These are phyloP conservation scores for Scheffersomyces lignicola DNA, from an alignment of 1,139 yeast genomes.

Conservation along the genomic window DNA sequence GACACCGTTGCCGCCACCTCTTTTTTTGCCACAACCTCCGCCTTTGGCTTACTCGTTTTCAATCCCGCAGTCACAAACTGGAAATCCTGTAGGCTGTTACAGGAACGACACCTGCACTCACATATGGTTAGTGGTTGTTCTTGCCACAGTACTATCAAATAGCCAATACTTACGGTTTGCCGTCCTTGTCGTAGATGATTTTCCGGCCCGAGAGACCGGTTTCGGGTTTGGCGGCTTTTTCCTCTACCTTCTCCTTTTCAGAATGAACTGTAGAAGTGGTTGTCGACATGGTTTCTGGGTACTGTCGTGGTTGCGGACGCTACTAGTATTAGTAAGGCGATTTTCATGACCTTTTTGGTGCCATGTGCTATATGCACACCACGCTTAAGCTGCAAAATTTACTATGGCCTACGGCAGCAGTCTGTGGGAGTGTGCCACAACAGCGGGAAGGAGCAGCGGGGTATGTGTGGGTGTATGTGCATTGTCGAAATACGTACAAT, in stretches of 20 bases:
- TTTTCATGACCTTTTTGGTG: not conserved
- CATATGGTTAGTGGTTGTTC: constrained; percentile 4
- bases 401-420: too few species aligned
- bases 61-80: constrained; percentile 52
- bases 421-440: too few species aligned
- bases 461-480: too few species aligned
- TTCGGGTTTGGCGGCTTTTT: constrained; percentile 26
- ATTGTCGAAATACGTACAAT: too few species aligned
- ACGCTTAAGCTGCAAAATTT: too few species aligned
- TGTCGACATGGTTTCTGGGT: constrained; percentile 1
- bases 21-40: constrained; percentile 2
- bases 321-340: not conserved
- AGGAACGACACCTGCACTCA: constrained; percentile 67
- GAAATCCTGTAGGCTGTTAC: constrained; percentile 77
- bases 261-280: constrained; percentile 5
- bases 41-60: constrained; percentile 17
- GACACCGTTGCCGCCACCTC: constrained; percentile 14
- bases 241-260: not conserved
- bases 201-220: constrained; percentile 64
- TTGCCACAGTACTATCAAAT: constrained; percentile 8
- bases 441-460: too few species aligned
- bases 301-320: not conserved
- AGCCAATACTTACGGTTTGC: constrained; percentile 69
- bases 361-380: too few species aligned
- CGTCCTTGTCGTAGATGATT: constrained; percentile 80